Base-by-base conservation (phyloP, 73 alveolate genomes). In the Urostyla sp. region DNA sequence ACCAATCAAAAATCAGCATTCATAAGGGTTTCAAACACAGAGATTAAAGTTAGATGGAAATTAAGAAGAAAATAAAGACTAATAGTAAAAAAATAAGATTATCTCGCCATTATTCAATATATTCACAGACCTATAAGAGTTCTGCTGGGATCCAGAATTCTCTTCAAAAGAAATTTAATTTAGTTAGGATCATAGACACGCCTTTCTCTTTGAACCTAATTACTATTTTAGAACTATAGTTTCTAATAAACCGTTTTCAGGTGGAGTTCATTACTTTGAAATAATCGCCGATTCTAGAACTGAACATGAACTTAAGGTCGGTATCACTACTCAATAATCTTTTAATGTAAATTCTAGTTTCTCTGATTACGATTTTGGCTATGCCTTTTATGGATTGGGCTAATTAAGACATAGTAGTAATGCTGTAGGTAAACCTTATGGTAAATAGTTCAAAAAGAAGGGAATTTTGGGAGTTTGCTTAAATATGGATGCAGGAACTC, bases 381-480 rank as follows among this genome's bases (percentile, higher is more conserved):
- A 88, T 87, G 97, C 97, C 31, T 91, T 78, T 76, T 91, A 91
- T 89, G 97, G 97, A 31, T 67, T 91, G 48, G 97, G 94, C 21
- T 48, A 88, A 51, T 80, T 91, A 10, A 90, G 97, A 76, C 97
- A 91, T 72, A 66, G 90, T 2, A 73, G 83, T 34, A 88, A 88
- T 84, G 93, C 95, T 0, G 60, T 84, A 23, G 97, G 97, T 1
- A 85, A 81, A 32, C 58, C 88, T 18, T 91, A 82, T 88, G 97
- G 97, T 0, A 91, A 88, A 48, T 49, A 87, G 59, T 88, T 91
- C 75, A 91, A 91, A 37, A 91, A 88, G 60, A 81, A 87, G 18
- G 97, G 97, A n/a, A 48, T 76, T 20, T 78, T 91, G 24, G 97
- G 97, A 21, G 84, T 83, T 27, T 84, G 85, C 54, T 72, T 91